A percentile compares a stretch with the other conserved stretches of the same genome.
These are phyloP conservation scores for Rauvolfia tetraphylla DNA, from an alignment of 257 asterid genomes.

Conservation along the genomic window DNA sequence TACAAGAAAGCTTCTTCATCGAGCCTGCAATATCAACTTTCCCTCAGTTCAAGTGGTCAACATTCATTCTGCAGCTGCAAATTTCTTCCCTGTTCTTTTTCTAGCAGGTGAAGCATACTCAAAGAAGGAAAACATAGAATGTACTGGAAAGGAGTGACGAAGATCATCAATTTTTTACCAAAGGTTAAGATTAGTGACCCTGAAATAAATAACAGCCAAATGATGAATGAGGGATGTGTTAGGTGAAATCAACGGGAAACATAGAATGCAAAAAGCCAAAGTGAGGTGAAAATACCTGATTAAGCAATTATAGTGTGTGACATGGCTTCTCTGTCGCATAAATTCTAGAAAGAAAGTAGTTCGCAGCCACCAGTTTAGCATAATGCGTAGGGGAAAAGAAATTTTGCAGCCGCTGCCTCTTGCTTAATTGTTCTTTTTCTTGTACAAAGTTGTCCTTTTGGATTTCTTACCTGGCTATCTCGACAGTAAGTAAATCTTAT, in stretches of 20 bases:
- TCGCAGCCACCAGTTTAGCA: slow-evolving; percentile 5
- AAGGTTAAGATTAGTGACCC: too few species aligned
- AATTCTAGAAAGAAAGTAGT: slow-evolving; percentile 2
- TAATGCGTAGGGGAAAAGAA: background rate
- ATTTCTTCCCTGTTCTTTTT: background rate
- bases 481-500: too few species aligned
- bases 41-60: background rate
- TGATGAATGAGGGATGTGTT: too few species aligned
- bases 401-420: slow-evolving; percentile 4
- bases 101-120: background rate
- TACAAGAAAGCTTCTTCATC: background rate
- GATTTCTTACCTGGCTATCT: too few species aligned
- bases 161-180: too few species aligned
- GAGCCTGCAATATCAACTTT: background rate
- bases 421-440: too few species aligned
- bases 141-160: background rate
- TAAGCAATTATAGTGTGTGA: background rate
- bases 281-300: background rate
- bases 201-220: too few species aligned
- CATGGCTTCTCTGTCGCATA: background rate
- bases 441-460: too few species aligned
- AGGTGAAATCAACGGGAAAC: too few species aligned
- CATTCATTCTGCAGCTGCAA: background rate
- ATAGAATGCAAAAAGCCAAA: background rate
- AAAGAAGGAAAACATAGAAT: background rate